phyloP scores from a whole-genome alignment of 2,329 filamentous ascomycete species.

The Onygena corvina region DNA sequence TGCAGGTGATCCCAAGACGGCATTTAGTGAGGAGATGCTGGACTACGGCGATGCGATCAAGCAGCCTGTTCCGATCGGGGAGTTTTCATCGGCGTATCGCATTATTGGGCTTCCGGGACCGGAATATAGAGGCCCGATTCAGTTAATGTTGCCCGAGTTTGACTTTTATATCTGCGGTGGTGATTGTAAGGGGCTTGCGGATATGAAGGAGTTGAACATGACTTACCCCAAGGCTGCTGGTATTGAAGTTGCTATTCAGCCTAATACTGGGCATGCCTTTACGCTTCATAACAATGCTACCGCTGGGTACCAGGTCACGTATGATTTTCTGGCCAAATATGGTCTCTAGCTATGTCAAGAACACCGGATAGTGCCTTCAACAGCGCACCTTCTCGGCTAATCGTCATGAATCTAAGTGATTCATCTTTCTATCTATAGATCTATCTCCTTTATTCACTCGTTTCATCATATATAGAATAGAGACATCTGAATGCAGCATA shows the following conservation, averaged over 20 bases:
- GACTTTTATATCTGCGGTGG: constrained; percentile 28
- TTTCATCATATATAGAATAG: too few relatives aligned
- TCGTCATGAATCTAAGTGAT: too few relatives aligned
- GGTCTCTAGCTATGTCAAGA: constrained; percentile 9
- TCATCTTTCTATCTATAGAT: too few relatives aligned
- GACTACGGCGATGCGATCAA: constrained; percentile 16
- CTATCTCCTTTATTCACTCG: too few relatives aligned
- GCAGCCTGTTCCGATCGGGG: constrained; percentile 15
- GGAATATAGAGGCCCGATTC: constrained; percentile 24
- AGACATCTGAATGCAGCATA: too few relatives aligned
- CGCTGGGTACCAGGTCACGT: constrained; percentile 21
- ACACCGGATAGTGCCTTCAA: not conserved
- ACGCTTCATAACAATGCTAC: constrained; percentile 29
- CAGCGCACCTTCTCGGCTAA: too few relatives aligned
- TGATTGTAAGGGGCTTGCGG: constrained; percentile 23
- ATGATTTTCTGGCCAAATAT: constrained; percentile 17
- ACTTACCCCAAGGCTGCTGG: constrained; percentile 22
- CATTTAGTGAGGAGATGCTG: constrained; percentile 14
- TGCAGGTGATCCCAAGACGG: constrained; percentile 11
- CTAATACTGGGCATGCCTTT: constrained; percentile 28
- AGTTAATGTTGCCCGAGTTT: constrained; percentile 25
- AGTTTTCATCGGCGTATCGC: constrained; percentile 14
- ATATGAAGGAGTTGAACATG: constrained; percentile 13
- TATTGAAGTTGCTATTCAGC: constrained; percentile 24
- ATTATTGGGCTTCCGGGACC: constrained; percentile 19